phyloP scores from a whole-genome alignment of 768 basidiomycete genomes.

The Termitomyces sp. region DNA sequence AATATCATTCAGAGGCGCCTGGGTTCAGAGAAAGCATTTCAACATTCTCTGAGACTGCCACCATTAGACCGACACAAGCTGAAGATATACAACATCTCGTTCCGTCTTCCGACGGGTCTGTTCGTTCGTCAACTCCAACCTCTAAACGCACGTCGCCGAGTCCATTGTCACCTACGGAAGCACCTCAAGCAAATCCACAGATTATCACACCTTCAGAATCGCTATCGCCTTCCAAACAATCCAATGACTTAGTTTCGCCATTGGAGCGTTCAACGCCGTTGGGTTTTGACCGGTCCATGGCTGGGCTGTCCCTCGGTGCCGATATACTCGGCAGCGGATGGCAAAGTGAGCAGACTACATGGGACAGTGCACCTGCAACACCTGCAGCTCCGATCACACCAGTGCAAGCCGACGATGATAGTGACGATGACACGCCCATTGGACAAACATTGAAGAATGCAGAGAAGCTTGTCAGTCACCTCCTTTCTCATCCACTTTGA shows the following conservation, averaged over 20 bases:
- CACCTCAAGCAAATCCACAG: constrained; percentile 13
- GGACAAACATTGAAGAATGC: constrained; percentile 37
- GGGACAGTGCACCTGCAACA: constrained; percentile 20
- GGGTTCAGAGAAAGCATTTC: constrained; percentile 51
- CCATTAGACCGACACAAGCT: constrained; percentile 31
- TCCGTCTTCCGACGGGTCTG: constrained; percentile 3
- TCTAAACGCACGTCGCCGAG: constrained; percentile 6
- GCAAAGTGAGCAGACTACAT: constrained; percentile 42
- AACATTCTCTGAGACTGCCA: constrained; percentile 37
- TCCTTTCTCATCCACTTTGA: background rate
- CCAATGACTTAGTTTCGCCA: constrained; percentile 28
- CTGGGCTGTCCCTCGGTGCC: constrained; percentile 31
- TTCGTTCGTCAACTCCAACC: constrained; percentile 5
- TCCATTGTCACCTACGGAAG: constrained; percentile 14
- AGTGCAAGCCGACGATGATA: constrained; percentile 44
- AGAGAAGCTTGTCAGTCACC: constrained; percentile 21
- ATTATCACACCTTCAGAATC: constrained; percentile 18
- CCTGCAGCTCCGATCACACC: background rate
- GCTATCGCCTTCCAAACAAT: constrained; percentile 21
- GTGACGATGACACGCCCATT: constrained; percentile 66
- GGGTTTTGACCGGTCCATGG: constrained; percentile 27
- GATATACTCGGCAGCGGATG: constrained; percentile 37
- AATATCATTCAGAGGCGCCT: constrained; percentile 28
- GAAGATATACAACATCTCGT: constrained; percentile 24
- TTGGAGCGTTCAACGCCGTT: constrained; percentile 22